Conservation (phyloP, 2,329 filamentous ascomycete genomes). For the Thermochaetoides dissita region DNA sequence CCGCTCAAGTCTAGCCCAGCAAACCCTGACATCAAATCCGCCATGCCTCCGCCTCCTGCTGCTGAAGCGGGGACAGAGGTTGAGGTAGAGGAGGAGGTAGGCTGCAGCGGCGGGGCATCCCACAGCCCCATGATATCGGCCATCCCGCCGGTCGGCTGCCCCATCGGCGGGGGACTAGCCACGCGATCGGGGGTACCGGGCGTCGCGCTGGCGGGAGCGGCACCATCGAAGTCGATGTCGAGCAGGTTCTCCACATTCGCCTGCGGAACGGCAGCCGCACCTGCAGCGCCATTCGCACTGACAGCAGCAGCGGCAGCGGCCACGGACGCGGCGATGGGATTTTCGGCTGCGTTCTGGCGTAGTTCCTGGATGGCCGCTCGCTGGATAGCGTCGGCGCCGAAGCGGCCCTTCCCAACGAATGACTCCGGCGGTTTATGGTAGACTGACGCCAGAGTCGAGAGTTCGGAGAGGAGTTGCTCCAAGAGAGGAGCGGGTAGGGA, state of each 20-base stretch:
- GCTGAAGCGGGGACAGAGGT: constrained; percentile 12
- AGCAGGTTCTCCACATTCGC: constrained; percentile 87
- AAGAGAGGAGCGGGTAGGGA: constrained; percentile 71
- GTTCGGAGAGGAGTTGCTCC: constrained; percentile 77
- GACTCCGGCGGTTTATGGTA: constrained; percentile 97
- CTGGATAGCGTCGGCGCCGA: constrained; percentile 87
- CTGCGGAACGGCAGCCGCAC: constrained; percentile 24
- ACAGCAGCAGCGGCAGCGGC: constrained; percentile 54
- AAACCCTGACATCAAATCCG: constrained; percentile 84
- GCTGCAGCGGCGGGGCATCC: constrained; percentile 46
- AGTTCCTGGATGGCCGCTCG: constrained; percentile 94
- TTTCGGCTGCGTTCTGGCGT: constrained; percentile 79
- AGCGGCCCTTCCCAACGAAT: constrained; percentile 92
- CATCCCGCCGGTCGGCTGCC: constrained; percentile 33
- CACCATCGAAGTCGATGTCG: constrained; percentile 59
- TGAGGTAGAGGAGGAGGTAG: constrained; percentile 19
- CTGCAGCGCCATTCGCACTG: constrained; percentile 32
- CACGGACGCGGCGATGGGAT: constrained; percentile 79
- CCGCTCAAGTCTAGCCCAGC: constrained; percentile 63
- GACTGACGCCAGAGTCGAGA: constrained; percentile 89
- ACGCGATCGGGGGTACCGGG: constrained; percentile 55
- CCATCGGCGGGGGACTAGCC: constrained; percentile 37
- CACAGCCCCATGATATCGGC: constrained; percentile 58
- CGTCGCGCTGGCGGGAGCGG: constrained; percentile 51
- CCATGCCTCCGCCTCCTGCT: constrained; percentile 33